Evolutionary conservation across 1,139 yeast genomes (phyloP).

Genomic region (Blastobotrys indianensis): DNA sequence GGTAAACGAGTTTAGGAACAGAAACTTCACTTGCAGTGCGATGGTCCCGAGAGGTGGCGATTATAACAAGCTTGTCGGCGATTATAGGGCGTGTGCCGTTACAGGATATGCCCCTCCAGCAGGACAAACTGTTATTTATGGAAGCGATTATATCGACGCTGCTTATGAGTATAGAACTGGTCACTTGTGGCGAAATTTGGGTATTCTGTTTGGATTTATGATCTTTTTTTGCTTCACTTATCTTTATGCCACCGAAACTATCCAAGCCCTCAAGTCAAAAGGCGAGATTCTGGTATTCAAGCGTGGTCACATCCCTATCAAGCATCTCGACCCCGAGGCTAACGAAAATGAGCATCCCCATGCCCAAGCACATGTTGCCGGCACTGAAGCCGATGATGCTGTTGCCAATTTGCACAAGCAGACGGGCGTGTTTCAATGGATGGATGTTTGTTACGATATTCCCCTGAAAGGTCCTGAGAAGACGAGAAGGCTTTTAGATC

Average conservation of each 20-base stretch:
- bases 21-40: slow-evolving; percentile 40
- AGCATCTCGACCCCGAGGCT: slow-evolving; percentile 7
- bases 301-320: slow-evolving; percentile 36
- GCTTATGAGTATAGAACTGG: slow-evolving; percentile 46
- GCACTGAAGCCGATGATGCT: slow-evolving; percentile 7
- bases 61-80: slow-evolving; percentile 38
- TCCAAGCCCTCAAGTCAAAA: slow-evolving; percentile 71
- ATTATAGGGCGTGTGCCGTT: slow-evolving; percentile 50
- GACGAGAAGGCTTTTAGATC: slow-evolving; percentile 45
- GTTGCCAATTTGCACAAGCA: slow-evolving; percentile 22
- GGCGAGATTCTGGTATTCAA: slow-evolving; percentile 78
- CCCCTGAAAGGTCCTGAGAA: slow-evolving; percentile 53
- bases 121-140: slow-evolving; percentile 51
- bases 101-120: slow-evolving; percentile 40
- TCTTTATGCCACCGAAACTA: slow-evolving; percentile 53
- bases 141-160: slow-evolving; percentile 48
- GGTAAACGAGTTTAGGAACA: slow-evolving; percentile 52
- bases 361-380: slow-evolving; percentile 12
- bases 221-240: slow-evolving; percentile 54
- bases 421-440: slow-evolving; percentile 66
- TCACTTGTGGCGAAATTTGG: slow-evolving; percentile 83
- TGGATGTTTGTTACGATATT: slow-evolving; percentile 67
- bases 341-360: slow-evolving; percentile 13
- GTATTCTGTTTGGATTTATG: slow-evolving; percentile 55
- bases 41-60: slow-evolving; percentile 50